These are phyloP conservation scores for Meripilus lineatus DNA, from an alignment of 1,284 basidiomycete genomes.

Conservation along the genomic window DNA sequence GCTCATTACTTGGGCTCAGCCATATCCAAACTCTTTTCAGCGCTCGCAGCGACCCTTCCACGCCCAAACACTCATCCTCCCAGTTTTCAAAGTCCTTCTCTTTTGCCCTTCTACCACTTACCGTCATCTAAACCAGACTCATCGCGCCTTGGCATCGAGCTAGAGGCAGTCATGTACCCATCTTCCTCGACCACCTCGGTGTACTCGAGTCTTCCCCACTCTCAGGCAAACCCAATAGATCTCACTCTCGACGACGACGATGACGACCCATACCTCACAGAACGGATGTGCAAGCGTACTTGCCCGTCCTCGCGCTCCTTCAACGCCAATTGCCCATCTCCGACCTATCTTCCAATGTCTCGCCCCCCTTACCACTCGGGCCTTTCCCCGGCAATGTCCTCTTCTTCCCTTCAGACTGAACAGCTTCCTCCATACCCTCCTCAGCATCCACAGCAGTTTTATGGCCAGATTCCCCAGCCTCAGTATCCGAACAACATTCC, in stretches of 20 bases:
- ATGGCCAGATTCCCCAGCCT: background rate
- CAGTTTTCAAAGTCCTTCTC: no score
- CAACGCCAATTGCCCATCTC: slow-evolving; percentile 16
- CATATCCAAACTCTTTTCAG: no score
- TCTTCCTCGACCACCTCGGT: background rate
- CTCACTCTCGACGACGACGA: slow-evolving; percentile 30
- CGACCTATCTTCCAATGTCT: slow-evolving; percentile 11
- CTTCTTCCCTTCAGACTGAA: slow-evolving; percentile 18
- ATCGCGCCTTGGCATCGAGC: no score
- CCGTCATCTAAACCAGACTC: background rate
- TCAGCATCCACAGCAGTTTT: slow-evolving; percentile 3
- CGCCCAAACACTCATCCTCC: no score
- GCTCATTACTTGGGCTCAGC: no score
- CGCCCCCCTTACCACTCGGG: slow-evolving; percentile 23
- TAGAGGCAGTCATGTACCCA: slow-evolving; percentile 1
- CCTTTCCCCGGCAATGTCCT: slow-evolving; percentile 27
- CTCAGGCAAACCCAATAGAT: slow-evolving; percentile 28
- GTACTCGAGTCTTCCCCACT: slow-evolving; percentile 15
- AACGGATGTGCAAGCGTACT: slow-evolving; percentile 23
- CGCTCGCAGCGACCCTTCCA: no score
- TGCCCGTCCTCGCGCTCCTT: slow-evolving; percentile 21
- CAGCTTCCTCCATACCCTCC: slow-evolving; percentile 4
- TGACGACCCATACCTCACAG: slow-evolving; percentile 15
- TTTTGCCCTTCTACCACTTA: slow-evolving; percentile 3
- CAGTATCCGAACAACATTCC: slow-evolving; percentile 11